Conservation (phyloP, 306 rosid species). For the Ochetophila trinervis region DNA sequence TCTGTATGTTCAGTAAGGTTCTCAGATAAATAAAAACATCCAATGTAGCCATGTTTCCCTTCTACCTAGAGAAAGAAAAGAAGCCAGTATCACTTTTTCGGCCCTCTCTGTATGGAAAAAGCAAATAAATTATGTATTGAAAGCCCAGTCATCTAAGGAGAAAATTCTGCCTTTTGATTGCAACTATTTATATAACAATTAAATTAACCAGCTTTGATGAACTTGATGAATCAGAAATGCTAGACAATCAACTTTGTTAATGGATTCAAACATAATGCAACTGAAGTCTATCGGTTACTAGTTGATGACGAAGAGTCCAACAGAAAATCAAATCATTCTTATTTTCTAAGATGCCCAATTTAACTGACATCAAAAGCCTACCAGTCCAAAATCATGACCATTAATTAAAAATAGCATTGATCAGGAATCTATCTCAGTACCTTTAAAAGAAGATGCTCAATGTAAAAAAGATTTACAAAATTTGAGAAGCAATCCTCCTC, state of each 20-base stretch:
- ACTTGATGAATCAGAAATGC: background rate
- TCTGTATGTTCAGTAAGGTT: slow-evolving; percentile 66
- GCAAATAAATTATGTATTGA: background rate
- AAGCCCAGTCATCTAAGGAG: background rate
- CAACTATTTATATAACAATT: slow-evolving; percentile 20
- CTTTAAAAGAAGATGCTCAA: too few relatives aligned
- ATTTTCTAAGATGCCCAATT: too few relatives aligned
- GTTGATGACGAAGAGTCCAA: too few relatives aligned
- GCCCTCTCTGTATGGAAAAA: background rate
- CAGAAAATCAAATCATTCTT: too few relatives aligned
- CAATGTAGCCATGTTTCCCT: slow-evolving; percentile 58
- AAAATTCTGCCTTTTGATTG: slow-evolving; percentile 4
- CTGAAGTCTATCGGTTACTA: background rate
- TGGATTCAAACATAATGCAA: slow-evolving; percentile 1
- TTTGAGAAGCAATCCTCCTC: background rate
- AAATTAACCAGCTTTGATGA: slow-evolving; percentile 12
- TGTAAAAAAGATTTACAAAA: too few relatives aligned
- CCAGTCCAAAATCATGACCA: background rate
- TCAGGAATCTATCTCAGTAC: too few relatives aligned
- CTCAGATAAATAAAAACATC: slow-evolving; percentile 83
- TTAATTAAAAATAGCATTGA: background rate
- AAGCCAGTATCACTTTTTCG: slow-evolving; percentile 16
- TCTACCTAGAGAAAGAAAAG: slow-evolving; percentile 58
- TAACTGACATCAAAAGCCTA: background rate
- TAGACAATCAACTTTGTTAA: background rate